A percentile compares a stretch with the other conserved stretches of the same genome.
phyloP scores from a whole-genome alignment of 805 yeast genomes.

The Saccharomycopsis fermentans region DNA sequence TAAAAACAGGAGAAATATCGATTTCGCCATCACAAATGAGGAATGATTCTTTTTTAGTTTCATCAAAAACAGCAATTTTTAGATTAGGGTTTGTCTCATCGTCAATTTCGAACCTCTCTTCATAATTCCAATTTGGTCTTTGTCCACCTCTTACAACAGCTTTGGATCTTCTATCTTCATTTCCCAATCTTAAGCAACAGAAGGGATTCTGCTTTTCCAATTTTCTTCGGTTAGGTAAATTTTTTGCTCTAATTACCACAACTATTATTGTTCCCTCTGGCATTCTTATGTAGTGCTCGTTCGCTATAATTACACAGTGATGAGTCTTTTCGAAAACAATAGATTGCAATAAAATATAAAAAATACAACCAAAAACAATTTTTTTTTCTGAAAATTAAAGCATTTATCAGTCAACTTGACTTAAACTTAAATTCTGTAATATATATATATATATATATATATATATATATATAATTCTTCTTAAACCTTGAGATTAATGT shows the following conservation, averaged over 20 bases:
- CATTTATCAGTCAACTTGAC: not conserved
- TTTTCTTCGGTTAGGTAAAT: conserved; percentile 75
- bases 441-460: too few relatives aligned
- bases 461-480: too few relatives aligned
- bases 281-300: not conserved
- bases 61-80: conserved; percentile 72
- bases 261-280: conserved; percentile 49
- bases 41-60: conserved; percentile 75
- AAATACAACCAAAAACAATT: too few relatives aligned
- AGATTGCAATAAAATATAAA: too few relatives aligned
- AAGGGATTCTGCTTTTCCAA: conserved; percentile 93
- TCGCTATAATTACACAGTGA: not conserved
- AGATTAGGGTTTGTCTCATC: conserved; percentile 54
- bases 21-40: conserved; percentile 76
- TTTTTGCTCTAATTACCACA: conserved; percentile 71
- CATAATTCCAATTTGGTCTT: conserved; percentile 80
- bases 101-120: conserved; percentile 54
- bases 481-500: not conserved
- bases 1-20: conserved; percentile 64
- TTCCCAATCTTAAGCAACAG: conserved; percentile 71
- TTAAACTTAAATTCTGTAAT: not conserved
- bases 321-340: too few relatives aligned
- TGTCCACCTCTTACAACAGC: conserved; percentile 86
- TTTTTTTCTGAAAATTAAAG: not conserved
- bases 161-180: conserved; percentile 69